Evolutionary conservation across 371 early-diverging fungal genomes (phyloP), one percentile per base, ranked within the genome.

Genomic region (Apophysomyces variabilis): DNA sequence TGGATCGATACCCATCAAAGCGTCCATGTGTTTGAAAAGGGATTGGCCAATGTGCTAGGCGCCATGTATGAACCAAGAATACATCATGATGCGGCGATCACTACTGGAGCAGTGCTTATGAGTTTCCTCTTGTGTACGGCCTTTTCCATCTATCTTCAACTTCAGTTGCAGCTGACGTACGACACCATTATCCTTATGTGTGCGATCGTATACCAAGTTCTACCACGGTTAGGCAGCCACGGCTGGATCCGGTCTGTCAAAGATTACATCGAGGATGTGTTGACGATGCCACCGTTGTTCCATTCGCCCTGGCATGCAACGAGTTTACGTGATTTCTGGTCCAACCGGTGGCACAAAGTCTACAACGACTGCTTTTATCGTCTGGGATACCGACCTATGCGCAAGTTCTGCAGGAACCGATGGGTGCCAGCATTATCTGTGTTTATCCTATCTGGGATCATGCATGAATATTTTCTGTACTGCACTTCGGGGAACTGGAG

Each of bases 401-500:
- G 77, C 9, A 58, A 47, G 26, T n/a, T 73, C 1, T 76, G 67
- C 32, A 50, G 21, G 21, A 50, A 38, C 57, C 16, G 71, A 5
- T 68, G 66, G 60, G 21, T 74, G 2, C 77, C 77, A 4, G 70
- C 71, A 2, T 47, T 72, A 18, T 60, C 68, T n/a, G 79, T 79
- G 0, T 79, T 79, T 73, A 62, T 68, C 11, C 70, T 79, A 59
- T 76, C 77, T 4, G 79, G 79, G 2, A 26, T 76, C 0, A 79
- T 79, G 79, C 79, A 79, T 46, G 79, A 79, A 39, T 79, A 76
- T 60, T 76, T 76, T 57, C 47, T 79, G 7, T 76, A 66, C 54
- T 71, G 71, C 50, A 62, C 77, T 0, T 65, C 75, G 1, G 79
- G 79, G 0, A 47, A 8, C n/a, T 66, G 9, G 73, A 79, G 74